A percentile compares a stretch with the other conserved stretches of the same genome.
Evolutionary conservation across 192 early-diverging fungal genomes (phyloP).

Genomic region (Coemansia sp.): DNA sequence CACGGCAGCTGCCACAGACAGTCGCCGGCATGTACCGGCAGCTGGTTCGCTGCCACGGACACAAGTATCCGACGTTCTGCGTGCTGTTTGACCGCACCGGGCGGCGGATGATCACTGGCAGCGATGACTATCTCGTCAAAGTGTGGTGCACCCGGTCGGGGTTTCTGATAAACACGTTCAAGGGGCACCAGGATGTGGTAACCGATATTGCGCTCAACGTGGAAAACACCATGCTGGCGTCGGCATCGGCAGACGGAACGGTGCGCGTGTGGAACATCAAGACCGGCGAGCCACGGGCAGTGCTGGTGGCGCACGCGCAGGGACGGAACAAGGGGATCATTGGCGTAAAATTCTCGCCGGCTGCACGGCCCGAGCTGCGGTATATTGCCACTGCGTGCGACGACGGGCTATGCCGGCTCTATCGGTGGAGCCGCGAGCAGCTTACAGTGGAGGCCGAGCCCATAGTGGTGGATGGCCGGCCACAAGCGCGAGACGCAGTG

Average conservation of each 20-base stretch:
- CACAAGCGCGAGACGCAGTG: slow-evolving; percentile 53
- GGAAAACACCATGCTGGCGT: slow-evolving; percentile 77
- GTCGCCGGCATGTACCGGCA: slow-evolving; percentile 32
- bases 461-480: slow-evolving; percentile 53
- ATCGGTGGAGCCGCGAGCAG: slow-evolving; percentile 63
- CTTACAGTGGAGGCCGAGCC: slow-evolving; percentile 60
- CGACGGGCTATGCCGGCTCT: slow-evolving; percentile 72
- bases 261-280: slow-evolving; percentile 74
- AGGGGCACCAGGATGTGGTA: slow-evolving; percentile 74
- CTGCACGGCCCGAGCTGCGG: slow-evolving; percentile 63
- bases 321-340: slow-evolving; percentile 60
- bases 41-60: slow-evolving; percentile 68
- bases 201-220: slow-evolving; percentile 73
- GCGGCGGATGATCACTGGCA: slow-evolving; percentile 75
- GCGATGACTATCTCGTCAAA: slow-evolving; percentile 84
- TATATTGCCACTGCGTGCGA: slow-evolving; percentile 69
- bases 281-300: slow-evolving; percentile 64
- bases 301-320: slow-evolving; percentile 49
- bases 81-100: slow-evolving; percentile 73
- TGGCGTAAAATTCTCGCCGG: slow-evolving; percentile 72
- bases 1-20: slow-evolving; percentile 18
- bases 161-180: slow-evolving; percentile 74
- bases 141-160: slow-evolving; percentile 80
- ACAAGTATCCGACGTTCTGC: slow-evolving; percentile 73
- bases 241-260: slow-evolving; percentile 72